Evolutionary conservation across 2,329 filamentous ascomycete genomes (phyloP).

Genomic region (Fusarium sororula): DNA sequence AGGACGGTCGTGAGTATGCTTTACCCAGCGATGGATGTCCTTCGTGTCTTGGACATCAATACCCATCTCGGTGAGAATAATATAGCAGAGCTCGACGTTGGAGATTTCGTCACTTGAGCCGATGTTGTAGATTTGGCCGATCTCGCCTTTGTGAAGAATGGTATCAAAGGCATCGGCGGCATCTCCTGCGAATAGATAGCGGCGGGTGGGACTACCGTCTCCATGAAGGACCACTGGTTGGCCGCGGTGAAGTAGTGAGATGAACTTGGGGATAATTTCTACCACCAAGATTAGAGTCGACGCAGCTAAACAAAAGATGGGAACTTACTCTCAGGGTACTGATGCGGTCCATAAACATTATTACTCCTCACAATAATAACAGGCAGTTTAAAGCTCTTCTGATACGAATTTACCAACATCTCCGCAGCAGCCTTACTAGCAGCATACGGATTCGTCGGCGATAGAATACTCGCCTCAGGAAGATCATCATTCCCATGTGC

Average conservation of each 20-base stretch:
- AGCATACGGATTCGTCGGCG: slow-evolving; percentile 84
- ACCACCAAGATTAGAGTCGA: not conserved
- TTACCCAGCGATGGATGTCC: not conserved
- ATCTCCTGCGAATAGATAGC: slow-evolving; percentile 82
- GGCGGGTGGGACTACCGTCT: slow-evolving; percentile 76
- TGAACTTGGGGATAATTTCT: slow-evolving; percentile 91
- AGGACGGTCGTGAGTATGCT: not conserved
- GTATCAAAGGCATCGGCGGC: slow-evolving; percentile 85
- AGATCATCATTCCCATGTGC: slow-evolving; percentile 76
- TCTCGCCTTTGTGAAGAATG: slow-evolving; percentile 78
- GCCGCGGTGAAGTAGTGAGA: slow-evolving; percentile 74
- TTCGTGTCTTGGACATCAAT: not conserved
- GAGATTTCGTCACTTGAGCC: slow-evolving; percentile 81
- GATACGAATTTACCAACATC: slow-evolving; percentile 84
- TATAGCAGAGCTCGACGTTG: slow-evolving; percentile 71
- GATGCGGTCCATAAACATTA: slow-evolving; percentile 86
- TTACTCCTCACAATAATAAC: slow-evolving; percentile 83
- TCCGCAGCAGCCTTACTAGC: slow-evolving; percentile 84
- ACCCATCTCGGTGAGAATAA: not conserved
- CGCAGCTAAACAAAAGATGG: not conserved
- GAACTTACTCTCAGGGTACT: slow-evolving; percentile 80
- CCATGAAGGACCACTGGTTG: slow-evolving; percentile 78
- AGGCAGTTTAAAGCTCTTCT: slow-evolving; percentile 83
- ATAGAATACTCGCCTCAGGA: slow-evolving; percentile 77
- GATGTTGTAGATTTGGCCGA: slow-evolving; percentile 85